Conservation (phyloP, 495 filamentous ascomycete species). For the Neurospora hispaniola region DNA sequence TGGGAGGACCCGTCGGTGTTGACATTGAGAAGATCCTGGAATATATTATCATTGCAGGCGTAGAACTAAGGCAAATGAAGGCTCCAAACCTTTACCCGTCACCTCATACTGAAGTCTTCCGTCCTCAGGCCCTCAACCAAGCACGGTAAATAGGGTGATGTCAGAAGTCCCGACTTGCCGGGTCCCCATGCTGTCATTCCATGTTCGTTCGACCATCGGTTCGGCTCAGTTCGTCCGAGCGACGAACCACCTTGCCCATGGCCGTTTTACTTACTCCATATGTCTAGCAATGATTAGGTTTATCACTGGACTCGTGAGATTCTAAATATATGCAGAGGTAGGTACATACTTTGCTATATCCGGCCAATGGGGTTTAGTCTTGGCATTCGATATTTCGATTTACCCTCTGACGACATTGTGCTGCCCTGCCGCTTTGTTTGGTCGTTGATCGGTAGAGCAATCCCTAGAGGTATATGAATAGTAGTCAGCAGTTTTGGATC, state of each 20-base stretch:
- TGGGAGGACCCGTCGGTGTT: background rate
- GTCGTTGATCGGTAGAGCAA: background rate
- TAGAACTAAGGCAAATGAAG: background rate
- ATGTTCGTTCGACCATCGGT: background rate
- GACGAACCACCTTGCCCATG: background rate
- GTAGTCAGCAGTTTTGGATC: background rate
- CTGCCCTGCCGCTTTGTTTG: background rate
- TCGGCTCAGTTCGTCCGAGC: background rate
- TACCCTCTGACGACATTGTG: background rate
- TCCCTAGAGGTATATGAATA: background rate
- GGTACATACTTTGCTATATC: background rate
- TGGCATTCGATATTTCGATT: background rate
- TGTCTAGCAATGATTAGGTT: background rate
- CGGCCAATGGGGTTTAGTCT: background rate
- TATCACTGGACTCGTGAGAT: background rate
- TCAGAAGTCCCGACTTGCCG: background rate
- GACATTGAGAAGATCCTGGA: background rate
- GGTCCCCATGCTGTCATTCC: background rate
- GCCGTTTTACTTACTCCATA: background rate
- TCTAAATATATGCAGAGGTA: background rate
- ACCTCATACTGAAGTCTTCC: background rate
- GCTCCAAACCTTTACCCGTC: background rate
- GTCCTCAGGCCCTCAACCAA: background rate
- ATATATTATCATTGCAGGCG: background rate
- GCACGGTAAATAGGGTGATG: background rate